Evolutionary conservation across 2,329 filamentous ascomycete genomes (phyloP).

Genomic region (Fusarium sp.): DNA sequence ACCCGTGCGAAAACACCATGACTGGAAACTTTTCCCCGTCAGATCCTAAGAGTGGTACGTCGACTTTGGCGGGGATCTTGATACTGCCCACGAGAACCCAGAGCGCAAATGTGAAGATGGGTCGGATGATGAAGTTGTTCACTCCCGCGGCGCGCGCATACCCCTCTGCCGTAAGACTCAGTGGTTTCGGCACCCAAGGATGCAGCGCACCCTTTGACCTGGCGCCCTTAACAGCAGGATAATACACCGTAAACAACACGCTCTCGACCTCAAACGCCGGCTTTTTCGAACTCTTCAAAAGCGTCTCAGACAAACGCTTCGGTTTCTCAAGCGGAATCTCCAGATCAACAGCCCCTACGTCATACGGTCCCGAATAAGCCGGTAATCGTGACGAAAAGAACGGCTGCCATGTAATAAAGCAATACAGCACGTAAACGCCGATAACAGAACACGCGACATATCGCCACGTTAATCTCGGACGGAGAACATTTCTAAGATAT

Average conservation of each 20-base stretch:
- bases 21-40: slow-evolving; percentile 51
- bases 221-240: slow-evolving; percentile 50
- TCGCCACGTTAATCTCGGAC: slow-evolving; percentile 48
- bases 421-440: slow-evolving; percentile 51
- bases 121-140: slow-evolving; percentile 55
- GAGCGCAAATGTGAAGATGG: slow-evolving; percentile 55
- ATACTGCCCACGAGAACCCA: slow-evolving; percentile 55
- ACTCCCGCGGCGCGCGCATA: slow-evolving; percentile 58
- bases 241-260: slow-evolving; percentile 61
- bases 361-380: slow-evolving; percentile 54
- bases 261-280: slow-evolving; percentile 58
- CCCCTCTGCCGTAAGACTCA: slow-evolving; percentile 56
- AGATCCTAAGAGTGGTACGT: slow-evolving; percentile 52
- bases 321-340: slow-evolving; percentile 54
- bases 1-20: slow-evolving; percentile 63
- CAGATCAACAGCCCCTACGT: slow-evolving; percentile 59
- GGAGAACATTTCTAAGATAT: slow-evolving; percentile 30
- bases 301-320: slow-evolving; percentile 44
- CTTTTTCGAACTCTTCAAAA: slow-evolving; percentile 48
- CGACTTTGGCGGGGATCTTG: slow-evolving; percentile 59
- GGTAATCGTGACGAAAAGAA: slow-evolving; percentile 57
- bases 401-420: slow-evolving; percentile 52
- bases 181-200: slow-evolving; percentile 56
- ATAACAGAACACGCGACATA: slow-evolving; percentile 46
- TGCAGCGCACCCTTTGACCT: slow-evolving; percentile 47